Evolutionary conservation across 2,329 filamentous ascomycete genomes (phyloP).

Genomic region (Phialemonium atrogriseum): DNA sequence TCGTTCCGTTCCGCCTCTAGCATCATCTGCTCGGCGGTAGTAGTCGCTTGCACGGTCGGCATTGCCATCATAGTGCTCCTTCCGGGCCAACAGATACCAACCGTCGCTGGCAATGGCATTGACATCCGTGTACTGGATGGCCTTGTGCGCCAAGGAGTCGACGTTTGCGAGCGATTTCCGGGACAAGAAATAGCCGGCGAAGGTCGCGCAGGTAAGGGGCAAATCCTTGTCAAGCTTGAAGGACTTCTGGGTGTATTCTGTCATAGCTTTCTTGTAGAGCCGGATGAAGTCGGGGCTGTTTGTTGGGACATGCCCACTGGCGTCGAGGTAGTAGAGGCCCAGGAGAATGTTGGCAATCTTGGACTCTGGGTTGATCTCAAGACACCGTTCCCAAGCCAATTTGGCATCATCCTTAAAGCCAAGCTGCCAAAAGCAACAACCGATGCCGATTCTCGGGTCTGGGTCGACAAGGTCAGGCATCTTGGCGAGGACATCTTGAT

Average conservation of each 20-base stretch:
- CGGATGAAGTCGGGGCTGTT: constrained; percentile 77
- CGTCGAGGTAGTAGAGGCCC: constrained; percentile 81
- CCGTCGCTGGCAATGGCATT: constrained; percentile 96
- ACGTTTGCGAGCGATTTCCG: constrained; percentile 74
- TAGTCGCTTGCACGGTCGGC: constrained; percentile 69
- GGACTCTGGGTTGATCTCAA: constrained; percentile 74
- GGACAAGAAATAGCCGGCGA: constrained; percentile 82
- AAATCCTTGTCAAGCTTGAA: constrained; percentile 91
- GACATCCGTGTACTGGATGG: constrained; percentile 92
- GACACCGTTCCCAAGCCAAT: constrained; percentile 76
- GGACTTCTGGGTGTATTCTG: constrained; percentile 84
- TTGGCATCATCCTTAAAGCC: constrained; percentile 92
- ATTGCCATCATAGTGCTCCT: constrained; percentile 79
- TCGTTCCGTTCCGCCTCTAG: constrained; percentile 80
- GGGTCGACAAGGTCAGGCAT: constrained; percentile 86
- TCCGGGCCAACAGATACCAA: constrained; percentile 89
- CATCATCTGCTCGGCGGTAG: constrained; percentile 85
- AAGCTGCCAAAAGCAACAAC: constrained; percentile 94
- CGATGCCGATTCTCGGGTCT: constrained; percentile 91
- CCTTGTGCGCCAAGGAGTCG: constrained; percentile 80
- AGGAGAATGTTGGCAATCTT: constrained; percentile 88
- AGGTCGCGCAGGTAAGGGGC: constrained; percentile 82
- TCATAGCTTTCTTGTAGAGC: constrained; percentile 90
- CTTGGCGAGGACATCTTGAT: constrained; percentile 79
- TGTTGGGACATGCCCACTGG: constrained; percentile 73